Base-by-base conservation (phyloP, 1,139 yeast species). In the Zygoascus hellenicus region DNA sequence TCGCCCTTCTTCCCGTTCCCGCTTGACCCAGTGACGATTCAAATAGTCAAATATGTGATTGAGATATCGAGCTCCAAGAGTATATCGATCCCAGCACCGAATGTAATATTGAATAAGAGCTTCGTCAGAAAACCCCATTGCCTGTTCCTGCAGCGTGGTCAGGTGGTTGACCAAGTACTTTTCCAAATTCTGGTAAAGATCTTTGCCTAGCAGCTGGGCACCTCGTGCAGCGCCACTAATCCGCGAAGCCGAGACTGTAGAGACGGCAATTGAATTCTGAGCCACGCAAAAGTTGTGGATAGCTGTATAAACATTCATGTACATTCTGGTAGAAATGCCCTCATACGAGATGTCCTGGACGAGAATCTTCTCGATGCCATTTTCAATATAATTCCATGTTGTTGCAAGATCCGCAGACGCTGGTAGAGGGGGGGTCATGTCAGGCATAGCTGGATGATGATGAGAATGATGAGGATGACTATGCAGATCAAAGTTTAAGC, bases 1-100 rank as follows among this genome's bases (percentile, higher is more conserved):
- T 59, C 88, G 80, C n/a, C 97, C 97, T 63, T 92, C 97, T 38
- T 90, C 86, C 60, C 97, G 77, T 66, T 92, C 97, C 63, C 95
- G 89, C 60, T 85, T 88, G 43, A 94, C 97, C 98, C 98, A 94
- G 67, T 92, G 92, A 54, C 97, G 78, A 66, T 94, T 94, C 78
- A 94, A 81, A 66, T 94, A 94, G 63, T 90, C 96, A 63, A 92
- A 88, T 28, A 94, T 94, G 65, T 94, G 95, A 66, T 89, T 89
- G 66, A 94, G 70, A 65, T 88, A 86, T 15, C 90, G 85, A 1
- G 97, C 95, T 35, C 98, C 98, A 49, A 87, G 80, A 33, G 95
- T 81, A 63, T 78, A 94, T 52, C 97, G 76, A 52, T 83, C 81
- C 97, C 97, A 94, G 55, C 84, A 79, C 58, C 80, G 74, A 42